Percentiles rank a stretch among this genome's conserved stretches.
phyloP scores from a whole-genome alignment of 2,329 filamentous ascomycete genomes.

The Arachnopeziza araneosa region DNA sequence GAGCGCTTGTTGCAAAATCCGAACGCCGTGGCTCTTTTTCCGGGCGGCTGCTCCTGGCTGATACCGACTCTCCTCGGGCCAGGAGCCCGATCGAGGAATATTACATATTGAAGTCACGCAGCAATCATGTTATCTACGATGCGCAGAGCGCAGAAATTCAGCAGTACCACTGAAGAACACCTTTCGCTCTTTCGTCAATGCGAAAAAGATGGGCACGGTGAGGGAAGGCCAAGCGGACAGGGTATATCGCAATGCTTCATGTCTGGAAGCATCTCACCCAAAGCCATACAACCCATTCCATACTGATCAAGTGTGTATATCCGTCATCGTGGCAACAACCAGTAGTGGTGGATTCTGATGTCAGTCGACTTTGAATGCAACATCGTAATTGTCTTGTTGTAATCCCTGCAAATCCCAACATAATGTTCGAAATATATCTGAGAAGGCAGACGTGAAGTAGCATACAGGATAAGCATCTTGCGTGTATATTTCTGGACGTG shows the following conservation, averaged over 20 bases:
- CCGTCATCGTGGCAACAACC: neutral
- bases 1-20: neutral
- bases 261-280: neutral
- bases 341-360: neutral
- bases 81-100: neutral
- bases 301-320: neutral
- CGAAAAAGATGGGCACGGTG: neutral
- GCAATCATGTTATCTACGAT: slow-evolving; percentile 5
- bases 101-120: slow-evolving; percentile 5
- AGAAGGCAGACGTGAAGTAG: neutral
- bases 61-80: neutral
- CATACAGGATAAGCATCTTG: neutral
- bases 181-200: neutral
- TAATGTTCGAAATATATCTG: neutral
- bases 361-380: neutral
- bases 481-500: neutral
- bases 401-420: neutral
- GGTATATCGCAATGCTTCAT: neutral
- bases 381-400: neutral
- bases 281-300: neutral
- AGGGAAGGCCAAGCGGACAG: neutral
- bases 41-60: neutral
- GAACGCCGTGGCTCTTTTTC: neutral
- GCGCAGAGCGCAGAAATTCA: neutral
- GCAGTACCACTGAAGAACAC: neutral